Base-by-base conservation (phyloP, 768 basidiomycete genomes). In the Phanerodontia chrysosporium region DNA sequence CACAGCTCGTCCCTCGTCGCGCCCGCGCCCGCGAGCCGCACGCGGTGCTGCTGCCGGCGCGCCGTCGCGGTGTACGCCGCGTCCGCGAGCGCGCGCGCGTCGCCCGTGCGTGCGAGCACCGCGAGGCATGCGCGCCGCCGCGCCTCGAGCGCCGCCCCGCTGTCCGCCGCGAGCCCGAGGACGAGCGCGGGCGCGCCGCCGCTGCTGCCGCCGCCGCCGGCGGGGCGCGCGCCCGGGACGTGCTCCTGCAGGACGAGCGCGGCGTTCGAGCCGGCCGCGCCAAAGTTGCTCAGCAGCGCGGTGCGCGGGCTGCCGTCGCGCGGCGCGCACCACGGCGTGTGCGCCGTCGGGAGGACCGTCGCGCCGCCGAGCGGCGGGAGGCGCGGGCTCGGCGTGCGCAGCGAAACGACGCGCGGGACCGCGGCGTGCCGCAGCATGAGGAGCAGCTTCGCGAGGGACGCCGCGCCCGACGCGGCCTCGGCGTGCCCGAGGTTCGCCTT, bases 401-500 rank as follows among this genome's bases (percentile, higher is more conserved):
- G 67, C 0, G 83, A 86, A 45, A 89, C 83, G 57, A 83, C 82
- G 30, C 72, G 75, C 10, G 88, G 88, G 46, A 91, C 86, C 7
- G 66, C 65, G 21, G 72, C 68, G 39, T 86, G 75, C 25, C 71
- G 76, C 35, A 90, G 61, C 90, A 90, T 90, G 49, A 90, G 72
- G 29, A 90, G 68, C 42, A 89, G 72, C 59, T 91, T 91, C 7
- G 83, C 86, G 5, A 91, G 77, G 18, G 87, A 81, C 7, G 85
- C 84, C 4, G 84, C 81, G 1, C 90, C 89, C 12, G 88, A 89
- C 13, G 89, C 88, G 0, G 87, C 86, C 66, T 89, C 90, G 3
- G 86, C 73, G 66, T 91, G 89, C 0, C 89, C 89, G 24, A 90
- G 81, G 65, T 89, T 90, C 9, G 81, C 85, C 90, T 14, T 80